Evolutionary conservation across 129 eudicot species (phyloP).

Genomic region (Lonicera japonica): DNA sequence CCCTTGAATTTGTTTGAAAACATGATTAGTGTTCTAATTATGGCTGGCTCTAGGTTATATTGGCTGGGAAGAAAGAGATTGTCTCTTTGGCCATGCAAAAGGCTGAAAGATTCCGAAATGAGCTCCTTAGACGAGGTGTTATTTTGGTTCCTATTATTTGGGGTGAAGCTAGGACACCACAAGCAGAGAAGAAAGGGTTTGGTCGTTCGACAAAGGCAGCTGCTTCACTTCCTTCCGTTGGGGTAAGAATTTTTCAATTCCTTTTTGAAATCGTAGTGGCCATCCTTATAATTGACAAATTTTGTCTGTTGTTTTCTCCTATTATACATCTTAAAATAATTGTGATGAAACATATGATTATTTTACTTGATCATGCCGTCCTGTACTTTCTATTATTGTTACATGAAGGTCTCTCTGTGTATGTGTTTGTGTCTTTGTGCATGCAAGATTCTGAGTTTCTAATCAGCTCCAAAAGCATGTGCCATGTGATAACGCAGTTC

Average conservation of each 20-base stretch:
- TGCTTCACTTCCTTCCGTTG: conserved; percentile 82
- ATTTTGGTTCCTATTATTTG: conserved; percentile 79
- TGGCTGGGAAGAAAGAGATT: conserved; percentile 90
- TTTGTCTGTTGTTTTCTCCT: background rate
- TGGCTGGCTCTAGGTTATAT: conserved; percentile 51
- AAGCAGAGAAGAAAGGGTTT: conserved; percentile 71
- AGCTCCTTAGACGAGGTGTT: conserved; percentile 86
- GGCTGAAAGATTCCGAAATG: conserved; percentile 83
- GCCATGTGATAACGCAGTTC: too few species aligned
- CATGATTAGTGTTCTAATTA: background rate
- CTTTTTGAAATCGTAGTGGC: background rate
- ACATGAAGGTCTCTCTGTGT: too few species aligned
- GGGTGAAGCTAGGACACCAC: conserved; percentile 52
- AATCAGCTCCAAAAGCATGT: too few species aligned
- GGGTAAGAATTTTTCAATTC: conserved; percentile 48
- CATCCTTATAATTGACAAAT: background rate
- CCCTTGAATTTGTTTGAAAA: too few species aligned
- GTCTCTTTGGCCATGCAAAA: conserved; percentile 68
- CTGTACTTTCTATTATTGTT: too few species aligned
- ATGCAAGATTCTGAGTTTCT: too few species aligned
- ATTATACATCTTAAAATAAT: background rate
- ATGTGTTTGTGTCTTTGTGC: too few species aligned
- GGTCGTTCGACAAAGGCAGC: conserved; percentile 61
- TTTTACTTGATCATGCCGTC: too few species aligned
- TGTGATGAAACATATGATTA: too few species aligned